phyloP scores from a whole-genome alignment of 2,329 filamentous ascomycete species.

The Cylindrodendrum hubeiense region DNA sequence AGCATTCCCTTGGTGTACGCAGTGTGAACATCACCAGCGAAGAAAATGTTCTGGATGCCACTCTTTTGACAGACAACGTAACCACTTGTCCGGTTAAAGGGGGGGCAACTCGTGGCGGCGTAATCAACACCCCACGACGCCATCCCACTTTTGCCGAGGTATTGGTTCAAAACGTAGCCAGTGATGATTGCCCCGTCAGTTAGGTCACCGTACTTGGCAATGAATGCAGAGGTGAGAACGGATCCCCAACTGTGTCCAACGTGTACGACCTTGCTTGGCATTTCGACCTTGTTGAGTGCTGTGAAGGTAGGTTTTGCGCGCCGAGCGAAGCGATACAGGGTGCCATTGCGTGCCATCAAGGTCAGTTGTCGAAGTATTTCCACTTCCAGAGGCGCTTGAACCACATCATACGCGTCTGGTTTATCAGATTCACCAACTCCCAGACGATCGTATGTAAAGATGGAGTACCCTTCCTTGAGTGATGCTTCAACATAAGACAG shows the following conservation, averaged over 20 bases:
- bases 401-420: slow-evolving; percentile 53
- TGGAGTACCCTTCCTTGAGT: slow-evolving; percentile 64
- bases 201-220: slow-evolving; percentile 59
- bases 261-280: slow-evolving; percentile 59
- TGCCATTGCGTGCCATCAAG: slow-evolving; percentile 49
- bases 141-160: slow-evolving; percentile 13
- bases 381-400: slow-evolving; percentile 54
- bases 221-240: slow-evolving; percentile 63
- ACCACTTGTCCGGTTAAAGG: slow-evolving; percentile 13
- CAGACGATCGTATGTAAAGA: slow-evolving; percentile 67
- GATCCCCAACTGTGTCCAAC: slow-evolving; percentile 71
- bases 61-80: slow-evolving; percentile 38
- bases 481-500: slow-evolving; percentile 68
- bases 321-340: slow-evolving; percentile 35
- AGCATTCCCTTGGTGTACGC: slow-evolving; percentile 45
- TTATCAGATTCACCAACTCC: slow-evolving; percentile 63
- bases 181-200: slow-evolving; percentile 68
- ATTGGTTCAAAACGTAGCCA: slow-evolving; percentile 56
- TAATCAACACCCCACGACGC: not conserved
- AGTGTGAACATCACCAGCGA: slow-evolving; percentile 38
- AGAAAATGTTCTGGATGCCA: slow-evolving; percentile 50
- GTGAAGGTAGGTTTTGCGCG: no score
- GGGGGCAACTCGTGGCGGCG: slow-evolving; percentile 23
- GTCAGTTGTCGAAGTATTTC: slow-evolving; percentile 54
- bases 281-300: not conserved